Conservation (phyloP, 2,329 filamentous ascomycete species). For the Venturia aucupariae region DNA sequence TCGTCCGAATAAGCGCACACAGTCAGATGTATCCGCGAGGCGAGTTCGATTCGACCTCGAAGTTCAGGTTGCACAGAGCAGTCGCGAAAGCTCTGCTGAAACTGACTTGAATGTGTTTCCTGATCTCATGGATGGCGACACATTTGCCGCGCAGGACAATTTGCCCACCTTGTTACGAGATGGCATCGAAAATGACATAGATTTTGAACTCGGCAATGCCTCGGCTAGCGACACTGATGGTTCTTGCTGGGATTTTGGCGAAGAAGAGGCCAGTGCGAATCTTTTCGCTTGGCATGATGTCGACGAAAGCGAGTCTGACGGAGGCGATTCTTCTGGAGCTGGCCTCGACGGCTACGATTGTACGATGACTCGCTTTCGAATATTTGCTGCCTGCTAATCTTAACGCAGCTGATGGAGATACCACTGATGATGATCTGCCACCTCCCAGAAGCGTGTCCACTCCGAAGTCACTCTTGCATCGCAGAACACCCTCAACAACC, state of each 20-base stretch:
- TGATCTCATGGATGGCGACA: conserved; percentile 42
- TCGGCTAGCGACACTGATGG: conserved; percentile 29
- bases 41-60: conserved; percentile 66
- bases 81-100: conserved; percentile 31
- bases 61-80: conserved; percentile 55
- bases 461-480: conserved; percentile 41
- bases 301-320: conserved; percentile 22
- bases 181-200: conserved; percentile 38
- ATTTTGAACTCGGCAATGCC: conserved; percentile 48
- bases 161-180: conserved; percentile 62
- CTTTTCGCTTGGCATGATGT: conserved; percentile 24
- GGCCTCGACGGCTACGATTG: conserved; percentile 49
- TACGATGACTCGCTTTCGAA: conserved; percentile 32
- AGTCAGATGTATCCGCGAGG: conserved; percentile 37
- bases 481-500: conserved; percentile 37
- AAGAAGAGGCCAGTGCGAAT: conserved; percentile 34
- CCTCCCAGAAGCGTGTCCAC: conserved; percentile 38
- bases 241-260: conserved; percentile 56
- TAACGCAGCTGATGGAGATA: conserved; percentile 50
- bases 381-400: conserved; percentile 35
- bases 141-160: conserved; percentile 64
- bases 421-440: conserved; percentile 49
- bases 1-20: conserved; percentile 22
- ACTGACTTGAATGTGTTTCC: conserved; percentile 61
- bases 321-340: conserved; percentile 37